A percentile compares a stretch with the other conserved stretches of the same genome.
Evolutionary conservation across 176 grass and related monocot genomes (phyloP).

Genomic region (Rhynchospora pubera): DNA sequence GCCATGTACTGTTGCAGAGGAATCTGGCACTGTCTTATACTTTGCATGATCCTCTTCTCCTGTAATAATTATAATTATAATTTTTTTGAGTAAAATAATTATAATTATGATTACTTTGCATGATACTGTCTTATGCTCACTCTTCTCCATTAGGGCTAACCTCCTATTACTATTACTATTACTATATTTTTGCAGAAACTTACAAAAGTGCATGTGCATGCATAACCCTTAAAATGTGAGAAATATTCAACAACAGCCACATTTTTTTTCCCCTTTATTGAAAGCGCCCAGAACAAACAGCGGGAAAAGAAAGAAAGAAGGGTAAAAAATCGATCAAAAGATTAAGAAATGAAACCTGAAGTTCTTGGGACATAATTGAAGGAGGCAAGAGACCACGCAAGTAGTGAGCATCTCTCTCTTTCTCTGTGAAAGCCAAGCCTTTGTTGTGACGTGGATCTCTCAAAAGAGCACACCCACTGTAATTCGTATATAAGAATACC

Average conservation of each 20-base stretch:
- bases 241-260: not conserved
- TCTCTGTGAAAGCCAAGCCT: constrained; percentile 70
- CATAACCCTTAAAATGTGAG: not conserved
- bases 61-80: too few relatives aligned
- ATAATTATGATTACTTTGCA: too few relatives aligned
- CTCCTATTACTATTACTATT: too few relatives aligned
- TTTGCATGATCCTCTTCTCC: constrained; percentile 90
- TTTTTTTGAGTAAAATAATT: too few relatives aligned
- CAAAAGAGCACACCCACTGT: constrained; percentile 60
- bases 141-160: too few relatives aligned
- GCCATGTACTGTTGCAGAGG: constrained; percentile 73
- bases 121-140: too few relatives aligned
- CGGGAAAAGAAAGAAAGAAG: not conserved
- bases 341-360: constrained; percentile 27
- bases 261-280: not conserved
- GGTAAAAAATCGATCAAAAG: not conserved
- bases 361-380: constrained; percentile 52
- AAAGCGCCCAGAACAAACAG: not conserved
- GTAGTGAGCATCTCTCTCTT: constrained; percentile 96
- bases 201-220: not conserved
- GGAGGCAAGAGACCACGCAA: constrained; percentile 78
- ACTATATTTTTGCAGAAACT: too few relatives aligned
- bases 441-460: constrained; percentile 85
- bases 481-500: not conserved
- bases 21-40: constrained; percentile 52